Evolutionary conservation across 2,329 filamentous ascomycete genomes (phyloP).

Genomic region (Domatiomyces globalis): DNA sequence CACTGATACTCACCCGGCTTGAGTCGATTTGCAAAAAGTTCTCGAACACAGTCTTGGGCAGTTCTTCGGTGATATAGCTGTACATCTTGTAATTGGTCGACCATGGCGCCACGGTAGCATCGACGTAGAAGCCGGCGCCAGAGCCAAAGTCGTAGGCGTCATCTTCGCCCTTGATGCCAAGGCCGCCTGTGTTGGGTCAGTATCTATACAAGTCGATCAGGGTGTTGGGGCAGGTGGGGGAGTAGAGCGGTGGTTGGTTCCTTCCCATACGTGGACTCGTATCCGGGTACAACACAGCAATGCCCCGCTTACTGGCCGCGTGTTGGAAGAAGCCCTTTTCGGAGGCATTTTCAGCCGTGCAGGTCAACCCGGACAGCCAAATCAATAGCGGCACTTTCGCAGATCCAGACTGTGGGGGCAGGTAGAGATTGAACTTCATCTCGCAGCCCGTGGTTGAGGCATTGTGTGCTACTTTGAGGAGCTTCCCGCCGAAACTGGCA

Average conservation of each 20-base stretch:
- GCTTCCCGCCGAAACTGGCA: constrained; percentile 80
- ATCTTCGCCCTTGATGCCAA: constrained; percentile 68
- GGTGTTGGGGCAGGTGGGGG: neutral
- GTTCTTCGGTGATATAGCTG: constrained; percentile 74
- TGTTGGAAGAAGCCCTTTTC: constrained; percentile 84
- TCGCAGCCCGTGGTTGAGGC: constrained; percentile 66
- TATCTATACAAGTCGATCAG: too few species aligned
- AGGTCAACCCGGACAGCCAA: constrained; percentile 89
- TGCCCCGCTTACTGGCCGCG: constrained; percentile 60
- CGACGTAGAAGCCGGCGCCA: constrained; percentile 87
- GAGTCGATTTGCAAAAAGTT: constrained; percentile 57
- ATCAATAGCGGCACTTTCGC: constrained; percentile 68
- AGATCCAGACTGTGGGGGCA: constrained; percentile 56
- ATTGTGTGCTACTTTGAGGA: constrained; percentile 83
- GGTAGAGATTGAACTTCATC: constrained; percentile 86
- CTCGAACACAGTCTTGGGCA: constrained; percentile 62
- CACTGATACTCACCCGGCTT: constrained; percentile 63
- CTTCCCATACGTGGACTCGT: constrained; percentile 61
- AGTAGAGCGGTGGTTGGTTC: neutral
- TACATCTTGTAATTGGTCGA: constrained; percentile 81
- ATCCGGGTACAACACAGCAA: constrained; percentile 91
- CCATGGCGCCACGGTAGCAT: constrained; percentile 66
- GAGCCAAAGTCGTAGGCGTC: constrained; percentile 84
- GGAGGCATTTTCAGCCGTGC: constrained; percentile 68
- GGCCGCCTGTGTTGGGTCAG: constrained; percentile 41